Evolutionary conservation across 306 rosid species (phyloP).

Genomic region (Medicago ruthenica): DNA sequence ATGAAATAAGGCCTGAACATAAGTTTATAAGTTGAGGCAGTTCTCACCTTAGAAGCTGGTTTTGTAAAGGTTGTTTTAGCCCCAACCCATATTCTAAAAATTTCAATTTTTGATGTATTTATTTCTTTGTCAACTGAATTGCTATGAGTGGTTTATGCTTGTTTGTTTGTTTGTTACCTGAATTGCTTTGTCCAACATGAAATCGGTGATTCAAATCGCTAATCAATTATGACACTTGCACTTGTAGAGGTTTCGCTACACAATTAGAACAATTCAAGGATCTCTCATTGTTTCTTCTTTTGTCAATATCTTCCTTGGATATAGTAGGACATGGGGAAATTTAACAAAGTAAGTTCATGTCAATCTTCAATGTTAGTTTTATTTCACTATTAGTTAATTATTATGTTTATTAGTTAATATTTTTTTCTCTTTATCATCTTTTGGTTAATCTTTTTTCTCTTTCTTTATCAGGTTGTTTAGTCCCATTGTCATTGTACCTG

Average conservation of each 20-base stretch:
- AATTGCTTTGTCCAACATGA: slow-evolving; percentile 21
- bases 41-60: too few species aligned
- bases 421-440: slow-evolving; percentile 47
- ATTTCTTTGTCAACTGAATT: not conserved
- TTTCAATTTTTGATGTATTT: not conserved
- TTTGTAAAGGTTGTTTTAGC: not conserved
- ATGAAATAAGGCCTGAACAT: not conserved
- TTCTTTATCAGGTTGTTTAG: slow-evolving; percentile 67
- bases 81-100: not conserved
- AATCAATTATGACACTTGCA: slow-evolving; percentile 26
- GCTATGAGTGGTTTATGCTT: not conserved
- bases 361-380: slow-evolving; percentile 2
- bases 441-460: slow-evolving; percentile 19
- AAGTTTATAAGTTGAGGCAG: too few species aligned
- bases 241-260: slow-evolving; percentile 76
- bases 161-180: slow-evolving; percentile 7
- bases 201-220: not conserved
- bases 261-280: slow-evolving; percentile 89
- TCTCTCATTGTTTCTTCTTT: slow-evolving; percentile 83
- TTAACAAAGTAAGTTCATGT: slow-evolving; percentile 61
- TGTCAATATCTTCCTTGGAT: slow-evolving; percentile 80
- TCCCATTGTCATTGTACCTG: slow-evolving; percentile 74
- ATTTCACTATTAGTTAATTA: not conserved
- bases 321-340: slow-evolving; percentile 73
- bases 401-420: not conserved